A percentile compares a stretch with the other conserved stretches of the same genome.
Conservation (phyloP, 768 basidiomycete genomes). For the Lactarius vividus region DNA sequence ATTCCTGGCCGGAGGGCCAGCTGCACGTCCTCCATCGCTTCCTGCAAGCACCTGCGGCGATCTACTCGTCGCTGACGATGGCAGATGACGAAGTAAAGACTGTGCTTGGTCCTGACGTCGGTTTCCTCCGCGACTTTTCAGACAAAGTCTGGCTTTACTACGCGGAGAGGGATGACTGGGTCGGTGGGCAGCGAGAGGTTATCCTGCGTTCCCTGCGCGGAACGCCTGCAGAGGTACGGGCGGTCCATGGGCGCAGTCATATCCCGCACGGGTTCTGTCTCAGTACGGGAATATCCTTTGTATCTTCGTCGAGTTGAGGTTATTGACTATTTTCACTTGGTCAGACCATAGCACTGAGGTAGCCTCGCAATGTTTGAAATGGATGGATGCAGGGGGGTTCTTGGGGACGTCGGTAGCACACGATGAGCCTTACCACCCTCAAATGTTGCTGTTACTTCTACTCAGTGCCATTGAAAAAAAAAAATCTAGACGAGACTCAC, state of each 20-base stretch:
- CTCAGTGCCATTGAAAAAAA: no score
- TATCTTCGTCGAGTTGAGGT: neutral
- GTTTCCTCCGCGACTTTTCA: slow-evolving; percentile 40
- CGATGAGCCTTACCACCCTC: neutral
- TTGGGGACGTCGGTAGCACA: neutral
- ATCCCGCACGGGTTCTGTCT: slow-evolving; percentile 77
- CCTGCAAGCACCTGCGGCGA: slow-evolving; percentile 48
- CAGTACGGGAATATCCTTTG: slow-evolving; percentile 41
- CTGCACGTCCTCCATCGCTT: slow-evolving; percentile 47
- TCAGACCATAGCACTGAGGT: slow-evolving; percentile 49
- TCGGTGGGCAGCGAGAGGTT: slow-evolving; percentile 51
- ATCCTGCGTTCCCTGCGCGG: slow-evolving; percentile 37
- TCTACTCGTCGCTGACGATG: slow-evolving; percentile 57
- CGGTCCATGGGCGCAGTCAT: slow-evolving; percentile 45
- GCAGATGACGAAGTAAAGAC: slow-evolving; percentile 66
- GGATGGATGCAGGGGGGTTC: slow-evolving; percentile 36
- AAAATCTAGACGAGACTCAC: no score
- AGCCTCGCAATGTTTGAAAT: slow-evolving; percentile 47
- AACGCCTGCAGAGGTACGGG: slow-evolving; percentile 39
- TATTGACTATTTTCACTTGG: slow-evolving; percentile 5
- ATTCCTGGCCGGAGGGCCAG: slow-evolving; percentile 50
- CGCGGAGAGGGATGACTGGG: slow-evolving; percentile 65
- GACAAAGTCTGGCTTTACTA: slow-evolving; percentile 53
- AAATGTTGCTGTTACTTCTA: neutral
- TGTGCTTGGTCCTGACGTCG: slow-evolving; percentile 52